Base-by-base conservation (phyloP, 179 eudicot species). In the Silene coronaria region DNA sequence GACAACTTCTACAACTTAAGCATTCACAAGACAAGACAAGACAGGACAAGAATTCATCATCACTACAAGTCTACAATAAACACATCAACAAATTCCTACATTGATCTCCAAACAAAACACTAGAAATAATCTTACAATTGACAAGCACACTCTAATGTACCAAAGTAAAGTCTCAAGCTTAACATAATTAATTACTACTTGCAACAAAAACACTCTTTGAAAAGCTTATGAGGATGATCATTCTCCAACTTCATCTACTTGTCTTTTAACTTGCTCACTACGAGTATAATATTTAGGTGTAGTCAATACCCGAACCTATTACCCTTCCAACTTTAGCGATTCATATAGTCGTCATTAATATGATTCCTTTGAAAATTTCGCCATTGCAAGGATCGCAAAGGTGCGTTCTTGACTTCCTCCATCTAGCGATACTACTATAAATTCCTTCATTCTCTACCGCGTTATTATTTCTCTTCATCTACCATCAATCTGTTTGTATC, bases 351-450 rank as follows among this genome's bases (percentile, higher is more conserved):
- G 23, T 27, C 63, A 22, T 58, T 58, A 58, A 58, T 58, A 4
- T 19, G 70, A 22, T 45, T 19, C 21, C 48, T 66, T 17, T 46
- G 24, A 66, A 51, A 30, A 7, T 13, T 63, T 46, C 76, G 12
- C 78, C 60, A 73, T 55, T 66, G 78, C 80, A 63, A 80, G 83
- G 84, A 71, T 77, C 64, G 58, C 75, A 81, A 79, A 79, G 88
- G 88, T 85, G 85, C 87, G 86, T 85, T 85, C 88, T 85, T 85
- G 88, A 85, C 88, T 83, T 85, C 87, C 67, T 80, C 84, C 87
- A 36, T 78, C 11, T 51, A 51, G 4, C 57, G 6, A 27, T 78
- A 19, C 42, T 58, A 75, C 62, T n/a, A 38, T 30, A 63, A 19
- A 8, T 74, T 76, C 75, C 76, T 67, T 51, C 79, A 36, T 36